Conservation (phyloP, 1,284 basidiomycete species). For the Sporisorium reilianum region DNA sequence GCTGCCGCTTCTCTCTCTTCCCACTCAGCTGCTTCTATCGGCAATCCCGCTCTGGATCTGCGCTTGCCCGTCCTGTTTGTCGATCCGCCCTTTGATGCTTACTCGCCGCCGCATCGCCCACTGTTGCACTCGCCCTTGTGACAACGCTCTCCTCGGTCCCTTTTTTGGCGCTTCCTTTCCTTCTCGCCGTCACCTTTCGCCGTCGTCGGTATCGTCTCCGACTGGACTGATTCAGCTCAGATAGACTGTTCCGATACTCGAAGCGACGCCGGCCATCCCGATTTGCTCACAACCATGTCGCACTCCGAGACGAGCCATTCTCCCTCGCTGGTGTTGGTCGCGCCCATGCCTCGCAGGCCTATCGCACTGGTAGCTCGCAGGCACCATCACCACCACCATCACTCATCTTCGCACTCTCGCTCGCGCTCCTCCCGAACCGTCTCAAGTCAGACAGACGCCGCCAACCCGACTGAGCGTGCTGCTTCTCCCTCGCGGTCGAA, state of each 20-base stretch:
- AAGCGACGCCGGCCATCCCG: background rate
- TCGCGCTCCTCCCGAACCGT: slow-evolving; percentile 30
- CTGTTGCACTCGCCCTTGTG: background rate
- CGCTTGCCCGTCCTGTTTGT: too few relatives aligned
- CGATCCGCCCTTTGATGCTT: too few relatives aligned
- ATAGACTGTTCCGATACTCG: background rate
- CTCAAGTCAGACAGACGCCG: slow-evolving; percentile 13
- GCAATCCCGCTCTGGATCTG: background rate
- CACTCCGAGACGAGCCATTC: slow-evolving; percentile 19
- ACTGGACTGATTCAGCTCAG: background rate
- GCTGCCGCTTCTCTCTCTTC: background rate
- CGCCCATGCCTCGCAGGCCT: slow-evolving; percentile 46
- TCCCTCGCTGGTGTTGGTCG: slow-evolving; percentile 37
- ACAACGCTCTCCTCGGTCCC: background rate
- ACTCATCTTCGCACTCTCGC: slow-evolving; percentile 16
- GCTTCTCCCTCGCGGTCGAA: slow-evolving; percentile 1
- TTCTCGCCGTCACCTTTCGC: background rate
- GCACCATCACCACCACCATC: slow-evolving; percentile 33
- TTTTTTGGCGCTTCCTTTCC: background rate
- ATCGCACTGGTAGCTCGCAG: slow-evolving; percentile 47
- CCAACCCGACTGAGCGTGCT: slow-evolving; percentile 6
- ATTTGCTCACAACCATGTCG: slow-evolving; percentile 5
- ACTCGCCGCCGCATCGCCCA: background rate
- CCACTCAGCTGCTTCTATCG: slow-evolving; percentile 5
- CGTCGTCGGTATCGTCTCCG: background rate